phyloP scores from a whole-genome alignment of 176 grass and related monocot genomes.

The Musa acuminata region DNA sequence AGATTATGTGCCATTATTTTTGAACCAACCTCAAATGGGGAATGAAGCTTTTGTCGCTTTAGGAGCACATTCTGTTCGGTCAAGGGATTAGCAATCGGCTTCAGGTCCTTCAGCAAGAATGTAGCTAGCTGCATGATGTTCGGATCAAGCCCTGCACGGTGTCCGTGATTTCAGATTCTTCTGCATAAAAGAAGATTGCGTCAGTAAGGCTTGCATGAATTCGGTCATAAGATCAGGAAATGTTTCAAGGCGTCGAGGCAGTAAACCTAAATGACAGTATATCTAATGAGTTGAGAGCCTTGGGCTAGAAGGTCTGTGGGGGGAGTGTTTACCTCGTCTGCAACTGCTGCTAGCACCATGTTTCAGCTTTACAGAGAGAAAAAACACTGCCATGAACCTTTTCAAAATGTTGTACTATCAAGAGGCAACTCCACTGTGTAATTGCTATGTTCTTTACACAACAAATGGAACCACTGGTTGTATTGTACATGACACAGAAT shows the following conservation, averaged over 20 bases:
- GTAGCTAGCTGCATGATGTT: not conserved
- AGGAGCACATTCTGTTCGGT: constrained; percentile 2
- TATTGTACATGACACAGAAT: not conserved
- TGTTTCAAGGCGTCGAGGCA: not conserved
- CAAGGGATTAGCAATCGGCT: not conserved
- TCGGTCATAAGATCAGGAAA: not conserved
- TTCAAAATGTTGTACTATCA: not conserved
- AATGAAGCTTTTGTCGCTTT: not conserved
- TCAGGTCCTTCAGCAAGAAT: not conserved
- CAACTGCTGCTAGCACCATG: not conserved
- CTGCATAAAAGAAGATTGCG: not conserved
- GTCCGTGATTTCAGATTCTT: not conserved
- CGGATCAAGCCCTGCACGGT: not conserved
- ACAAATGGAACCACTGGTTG: not conserved
- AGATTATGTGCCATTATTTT: not conserved
- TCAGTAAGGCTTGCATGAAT: not conserved
- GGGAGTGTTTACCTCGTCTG: not conserved
- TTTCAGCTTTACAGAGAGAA: not conserved
- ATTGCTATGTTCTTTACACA: not conserved
- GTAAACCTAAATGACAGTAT: not conserved
- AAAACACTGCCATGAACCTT: not conserved
- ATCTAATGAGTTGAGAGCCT: not conserved
- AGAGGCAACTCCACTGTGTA: not conserved
- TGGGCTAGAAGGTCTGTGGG: not conserved
- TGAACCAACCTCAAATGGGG: not conserved